Base-by-base conservation (phyloP, 495 filamentous ascomycete genomes). In the Penicillium lividum region DNA sequence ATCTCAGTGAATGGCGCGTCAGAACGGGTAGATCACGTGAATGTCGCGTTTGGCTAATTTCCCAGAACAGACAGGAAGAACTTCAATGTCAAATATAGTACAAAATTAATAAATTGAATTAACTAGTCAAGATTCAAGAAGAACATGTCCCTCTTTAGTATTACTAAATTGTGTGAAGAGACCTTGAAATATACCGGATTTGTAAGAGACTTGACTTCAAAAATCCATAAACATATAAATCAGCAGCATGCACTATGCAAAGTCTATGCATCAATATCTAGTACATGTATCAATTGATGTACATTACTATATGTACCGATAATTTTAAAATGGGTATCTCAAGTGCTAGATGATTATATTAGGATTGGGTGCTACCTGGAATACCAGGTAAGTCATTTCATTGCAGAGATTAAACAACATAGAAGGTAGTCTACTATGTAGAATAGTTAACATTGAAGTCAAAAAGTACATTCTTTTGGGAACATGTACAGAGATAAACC, bases 1-100 rank as follows among this genome's bases (percentile, higher is more conserved):
- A 73, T 65, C 67, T 73, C 68, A 71, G 63, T 58, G 60, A 62
- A 60, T 60, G 65, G 67, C 74, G 73, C 74, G 73, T 76, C 68
- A 64, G 70, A 64, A 66, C 56, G 60, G 60, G 56, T 57, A 48
- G 40, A 62, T 73, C 74, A 76, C 68, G 72, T 77, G 73, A 70
- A 25, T 22, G 46, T 53, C 54, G 62, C 64, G 60, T 67, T 67
- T 59, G 54, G 53, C 9, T 7, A 27, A 27, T 25, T 13, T 46
- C 42, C 42, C 8, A 28, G 43, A 27, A 40, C 10, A 16, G 38
- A 40, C 34, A 16, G 15, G 13, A 33, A 33, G 31, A n/a, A 40
- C 11, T 40, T n/a, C 13, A 40, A 40, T 16, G 0, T 40, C n/a
- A 1, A 4, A 36, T 4, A 40, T 40, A 3, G 15, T 40, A 5